phyloP scores from a whole-genome alignment of 306 rosid genomes.

The Dalbergia cultrata region DNA sequence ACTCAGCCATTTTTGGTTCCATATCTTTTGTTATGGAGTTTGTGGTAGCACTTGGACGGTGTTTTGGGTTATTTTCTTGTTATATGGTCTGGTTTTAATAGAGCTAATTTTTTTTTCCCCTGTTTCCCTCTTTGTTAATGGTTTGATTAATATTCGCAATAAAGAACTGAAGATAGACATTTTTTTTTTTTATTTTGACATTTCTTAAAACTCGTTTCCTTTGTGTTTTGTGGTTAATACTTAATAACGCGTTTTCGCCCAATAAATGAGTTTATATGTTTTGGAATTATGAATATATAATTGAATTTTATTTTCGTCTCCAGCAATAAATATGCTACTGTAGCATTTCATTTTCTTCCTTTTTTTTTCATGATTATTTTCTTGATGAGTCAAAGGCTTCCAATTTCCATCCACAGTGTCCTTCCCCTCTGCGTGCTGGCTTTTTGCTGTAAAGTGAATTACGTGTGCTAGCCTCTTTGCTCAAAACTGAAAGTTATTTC shows the following conservation, averaged over 20 bases:
- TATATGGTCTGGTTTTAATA: not conserved
- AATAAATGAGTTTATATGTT: not conserved
- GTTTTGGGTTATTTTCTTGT: not conserved
- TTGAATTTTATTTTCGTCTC: not conserved
- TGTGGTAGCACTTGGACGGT: not conserved
- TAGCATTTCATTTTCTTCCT: not conserved
- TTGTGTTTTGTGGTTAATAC: not conserved
- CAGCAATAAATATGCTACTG: conserved; percentile 30
- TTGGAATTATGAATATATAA: not conserved
- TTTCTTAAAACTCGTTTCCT: not conserved
- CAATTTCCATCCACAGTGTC: not conserved
- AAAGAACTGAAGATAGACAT: not conserved
- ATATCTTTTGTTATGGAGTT: conserved; percentile 7
- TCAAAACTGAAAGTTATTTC: conserved; percentile 18
- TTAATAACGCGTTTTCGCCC: not conserved
- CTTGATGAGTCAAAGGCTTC: not conserved
- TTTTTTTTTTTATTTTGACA: not conserved
- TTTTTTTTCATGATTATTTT: not conserved
- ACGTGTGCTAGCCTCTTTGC: not conserved
- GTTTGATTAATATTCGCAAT: not conserved
- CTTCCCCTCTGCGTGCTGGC: not conserved
- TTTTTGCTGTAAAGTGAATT: conserved; percentile 23
- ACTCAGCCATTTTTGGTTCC: not conserved
- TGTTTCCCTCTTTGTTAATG: conserved; percentile 6
- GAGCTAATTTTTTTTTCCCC: not conserved